Base-by-base conservation (phyloP, 352 stramenopile species). In the Aphanomyces astaci region DNA sequence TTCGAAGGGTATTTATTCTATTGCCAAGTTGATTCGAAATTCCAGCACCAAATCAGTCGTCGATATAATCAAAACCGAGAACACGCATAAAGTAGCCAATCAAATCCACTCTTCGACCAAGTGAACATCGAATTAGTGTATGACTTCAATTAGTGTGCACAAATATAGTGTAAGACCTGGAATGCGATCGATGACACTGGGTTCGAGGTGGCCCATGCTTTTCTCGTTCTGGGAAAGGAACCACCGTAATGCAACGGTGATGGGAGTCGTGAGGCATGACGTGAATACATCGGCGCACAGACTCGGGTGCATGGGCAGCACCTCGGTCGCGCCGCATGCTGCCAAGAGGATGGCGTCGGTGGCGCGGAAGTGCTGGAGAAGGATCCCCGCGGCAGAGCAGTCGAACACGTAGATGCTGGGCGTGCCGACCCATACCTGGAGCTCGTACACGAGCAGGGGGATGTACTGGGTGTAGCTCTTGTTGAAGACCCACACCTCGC, bases 381-480 rank as follows among this genome's bases (percentile, higher is more conserved):
- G 70, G 11, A 98, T 78, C 5, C 96, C 97, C 3, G 97, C 97
- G 2, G 86, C 86, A 24, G 88, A 98, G 78, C 97, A 99, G 78
- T 99, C 98, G 56, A 99, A 94, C 19, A 99, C 96, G 70, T 99
- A 96, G 71, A 99, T 89, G 63, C 96, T 82, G 67, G 98, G 80
- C 64, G 87, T 92, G 74, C 90, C 95, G 66, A 99, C 75, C 94
- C 87, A 98, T 10, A 76, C 87, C 75, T 96, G 84, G 27, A 99
- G 76, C 60, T 99, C 95, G 52, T 96, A 96, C 11, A 99, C 89
- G 27, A 96, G 84, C 30, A 99, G 77, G 22, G 98, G 97, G 64
- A 99, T 99, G 78, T 99, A 99, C 80, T 99, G 96, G 33, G 97
- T 99, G 76, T 99, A 98, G 74, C 95, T 96, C 79, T 98, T 98